Base-by-base conservation (phyloP, 1,284 basidiomycete genomes). In the Fomitopsis pinicola region DNA sequence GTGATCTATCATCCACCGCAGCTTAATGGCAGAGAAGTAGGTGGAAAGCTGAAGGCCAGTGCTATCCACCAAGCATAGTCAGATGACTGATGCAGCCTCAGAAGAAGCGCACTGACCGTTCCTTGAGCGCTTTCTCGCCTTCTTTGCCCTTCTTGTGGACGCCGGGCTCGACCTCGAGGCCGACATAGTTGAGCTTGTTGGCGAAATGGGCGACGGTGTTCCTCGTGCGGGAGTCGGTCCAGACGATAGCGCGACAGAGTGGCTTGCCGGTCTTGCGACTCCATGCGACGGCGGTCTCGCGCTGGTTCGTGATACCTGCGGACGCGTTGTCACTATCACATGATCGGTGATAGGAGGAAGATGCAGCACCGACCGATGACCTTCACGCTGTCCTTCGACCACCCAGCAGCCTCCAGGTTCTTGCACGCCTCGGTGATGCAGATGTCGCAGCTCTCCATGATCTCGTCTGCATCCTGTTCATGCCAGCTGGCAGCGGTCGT, bases 221-320 rank as follows among this genome's bases (percentile, higher is more conserved):
- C 67, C 92, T 92, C 58, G 94, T 98, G 54, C 97, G 86, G 9
- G 90, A 89, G 74, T 99, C 97, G 61, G 94, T 91, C 97, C 97
- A 99, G 35, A 98, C 97, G 67, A 99, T 95, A 53, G 95, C 94
- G 64, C 84, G 87, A 75, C 92, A 94, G 14, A 97, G 77, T 0
- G 94, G 89, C 74, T 92, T 90, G 56, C 97, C 96, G 1, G 95
- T 97, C 70, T 82, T 83, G 65, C 89, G 85, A 73, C 93, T 93
- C 97, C 97, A 99, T 12, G 90, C 93, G 19, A 98, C 88, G 1
- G 96, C 90, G 5, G 97, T 99, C 76, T 99, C 97, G 62, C 97
- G 88, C 78, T 99, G 97, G 74, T 98, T 99, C 55, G 97, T 98
- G 77, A 99, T 94, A 42, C 96, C 92, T 93, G 71, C 22, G n/a